Evolutionary conservation across 176 grass and related monocot genomes (phyloP), one percentile per base, ranked within the genome.

Genomic region (Paspalum vaginatum): DNA sequence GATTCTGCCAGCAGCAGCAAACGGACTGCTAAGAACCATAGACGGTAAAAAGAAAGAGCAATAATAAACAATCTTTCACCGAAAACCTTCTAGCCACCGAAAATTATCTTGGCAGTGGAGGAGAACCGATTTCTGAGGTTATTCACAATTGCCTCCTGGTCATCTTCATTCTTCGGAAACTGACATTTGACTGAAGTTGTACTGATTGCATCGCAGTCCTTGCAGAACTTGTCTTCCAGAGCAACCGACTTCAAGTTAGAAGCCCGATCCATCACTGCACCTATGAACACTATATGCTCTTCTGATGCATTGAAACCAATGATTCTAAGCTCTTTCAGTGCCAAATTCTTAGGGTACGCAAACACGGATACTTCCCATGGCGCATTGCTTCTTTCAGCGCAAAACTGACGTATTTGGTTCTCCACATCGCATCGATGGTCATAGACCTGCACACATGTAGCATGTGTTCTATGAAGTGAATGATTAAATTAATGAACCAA

Each of bases 251-350:
- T 39, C 7, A 79, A 72, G 51, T 80, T 65, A 11, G 24, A 7
- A 56, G 76, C 58, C 52, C 58, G 67, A 8, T 73, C 40, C 84
- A 85, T 46, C 17, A 85, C 32, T 4, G 49, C 59, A 48, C 60
- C 71, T 12, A 86, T 65, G 48, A 74, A 80, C 21, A 11, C 15
- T 15, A 86, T 1, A 8, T 86, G 69, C 24, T 74, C 68, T 45
- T 74, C 42, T 45, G 78, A 21, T 18, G 76, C 58, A 45, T 45
- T 86, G 43, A 86, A 86, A 52, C 60, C 12, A 20, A 0, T 8
- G 1, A 86, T 37, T 44, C 58, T 14, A 18, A 80, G 49, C 41
- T 73, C n/a, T 57, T n/a, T 86, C 20, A 80, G 26, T 41, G 13
- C 20, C 25, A 65, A 49, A 42, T 64, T 37, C 6, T 65, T 27